These are phyloP conservation scores for Vinca minor DNA, from an alignment of 257 asterid species.

Conservation along the genomic window DNA sequence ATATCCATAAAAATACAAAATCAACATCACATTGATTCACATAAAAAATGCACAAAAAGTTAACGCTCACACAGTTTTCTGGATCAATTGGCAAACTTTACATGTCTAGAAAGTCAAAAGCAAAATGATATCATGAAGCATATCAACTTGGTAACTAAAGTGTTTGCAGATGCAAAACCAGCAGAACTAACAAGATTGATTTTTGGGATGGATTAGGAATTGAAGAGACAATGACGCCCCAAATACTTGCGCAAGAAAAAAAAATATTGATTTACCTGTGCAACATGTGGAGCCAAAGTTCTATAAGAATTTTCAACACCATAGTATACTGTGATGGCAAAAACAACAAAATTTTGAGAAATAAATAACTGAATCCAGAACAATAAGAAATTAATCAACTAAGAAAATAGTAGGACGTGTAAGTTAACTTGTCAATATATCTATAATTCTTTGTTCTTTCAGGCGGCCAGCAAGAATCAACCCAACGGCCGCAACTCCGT, in stretches of 20 bases:
- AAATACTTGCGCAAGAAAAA: slow-evolving; percentile 5
- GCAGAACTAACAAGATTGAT: neutral
- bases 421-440: slow-evolving; percentile 69
- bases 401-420: slow-evolving; percentile 13
- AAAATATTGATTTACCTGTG: slow-evolving; percentile 44
- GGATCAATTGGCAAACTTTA: neutral
- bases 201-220: neutral
- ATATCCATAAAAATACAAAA: neutral
- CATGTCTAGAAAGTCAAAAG: neutral
- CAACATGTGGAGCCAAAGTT: slow-evolving; percentile 74
- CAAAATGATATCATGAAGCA: neutral
- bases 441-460: slow-evolving; percentile 60
- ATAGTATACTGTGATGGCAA: slow-evolving; percentile 62
- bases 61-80: neutral
- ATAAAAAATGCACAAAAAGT: neutral
- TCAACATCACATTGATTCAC: neutral
- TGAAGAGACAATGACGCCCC: neutral
- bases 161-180: neutral
- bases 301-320: slow-evolving; percentile 70
- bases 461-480: slow-evolving; percentile 81
- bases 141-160: neutral
- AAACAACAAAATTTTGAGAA: slow-evolving; percentile 12
- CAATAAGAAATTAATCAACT: slow-evolving; percentile 16
- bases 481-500: slow-evolving; percentile 64
- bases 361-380: slow-evolving; percentile 9